These are phyloP conservation scores for Pseudoneurospora amorphoporcata DNA, from an alignment of 495 filamentous ascomycete genomes.

Conservation along the genomic window DNA sequence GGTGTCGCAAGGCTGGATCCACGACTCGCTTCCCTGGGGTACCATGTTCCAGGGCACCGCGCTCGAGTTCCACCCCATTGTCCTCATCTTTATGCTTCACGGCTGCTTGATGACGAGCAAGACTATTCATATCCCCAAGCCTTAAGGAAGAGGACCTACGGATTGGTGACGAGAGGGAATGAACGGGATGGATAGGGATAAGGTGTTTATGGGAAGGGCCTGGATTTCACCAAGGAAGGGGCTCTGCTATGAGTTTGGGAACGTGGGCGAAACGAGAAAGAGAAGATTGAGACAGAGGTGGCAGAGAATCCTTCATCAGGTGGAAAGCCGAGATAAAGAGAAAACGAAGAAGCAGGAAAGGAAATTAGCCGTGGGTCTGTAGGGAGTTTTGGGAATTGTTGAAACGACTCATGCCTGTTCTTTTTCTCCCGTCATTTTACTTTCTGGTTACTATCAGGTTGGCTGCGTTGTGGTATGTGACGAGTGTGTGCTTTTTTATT, in stretches of 20 bases:
- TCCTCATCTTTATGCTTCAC: conserved; percentile 67
- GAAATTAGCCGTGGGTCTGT: not conserved
- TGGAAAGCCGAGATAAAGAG: not conserved
- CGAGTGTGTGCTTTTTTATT: not conserved
- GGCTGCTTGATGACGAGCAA: conserved; percentile 92
- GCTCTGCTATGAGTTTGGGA: not conserved
- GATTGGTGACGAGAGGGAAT: not conserved
- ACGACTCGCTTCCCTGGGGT: conserved; percentile 65
- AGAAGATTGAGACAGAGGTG: not conserved
- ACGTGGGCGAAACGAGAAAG: not conserved
- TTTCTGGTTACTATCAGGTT: not conserved
- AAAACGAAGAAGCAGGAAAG: not conserved
- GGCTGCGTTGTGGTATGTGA: not conserved
- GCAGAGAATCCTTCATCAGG: not conserved
- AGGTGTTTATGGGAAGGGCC: not conserved
- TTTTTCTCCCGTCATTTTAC: not conserved
- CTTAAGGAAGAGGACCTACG: conserved; percentile 33
- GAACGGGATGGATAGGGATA: not conserved
- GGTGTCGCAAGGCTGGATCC: conserved; percentile 68
- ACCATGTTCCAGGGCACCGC: conserved; percentile 50
- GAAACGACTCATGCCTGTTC: not conserved
- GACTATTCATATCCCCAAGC: conserved; percentile 93
- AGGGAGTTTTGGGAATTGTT: not conserved
- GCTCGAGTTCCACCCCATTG: conserved; percentile 82
- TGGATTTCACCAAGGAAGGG: conserved; percentile 1